Base-by-base conservation (phyloP, 139 green algal genomes). In the Chlamydomonas applanata region DNA sequence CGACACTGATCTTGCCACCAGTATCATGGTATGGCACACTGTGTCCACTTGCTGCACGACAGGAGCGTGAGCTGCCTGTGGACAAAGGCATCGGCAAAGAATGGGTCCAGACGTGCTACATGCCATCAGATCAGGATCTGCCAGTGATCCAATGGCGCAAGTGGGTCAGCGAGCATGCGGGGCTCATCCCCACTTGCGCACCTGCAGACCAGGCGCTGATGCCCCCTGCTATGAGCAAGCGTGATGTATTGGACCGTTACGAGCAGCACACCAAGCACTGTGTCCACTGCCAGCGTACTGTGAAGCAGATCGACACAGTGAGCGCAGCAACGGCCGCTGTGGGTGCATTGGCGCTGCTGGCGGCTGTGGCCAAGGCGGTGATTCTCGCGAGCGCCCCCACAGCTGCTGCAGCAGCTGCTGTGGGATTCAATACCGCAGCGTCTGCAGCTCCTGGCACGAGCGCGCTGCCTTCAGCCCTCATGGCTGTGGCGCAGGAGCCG, bases 241-340 rank as follows among this genome's bases (percentile, higher is more conserved):
- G 16, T 5, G n/a, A 70, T 49, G 69, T 49, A 35, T 45, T 76
- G 11, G 67, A 80, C 22, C 75, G 75, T 32, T 75, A 72, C 57
- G 32, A 25, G 0, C 75, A 80, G 52, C 75, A 80, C 67, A 81
- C 76, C 13, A 36, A 53, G 62, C 34, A 77, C 69, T 77, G 69
- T 52, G 46, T n/a, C 1, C 49, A 73, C 35, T 81, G 76, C 69
- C 46, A 59, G 9, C 27, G 57, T 46, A 69, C 66, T 0, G 20
- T 80, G 40, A 34, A 44, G 9, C 59, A 69, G 52, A 54, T 66
- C 16, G 74, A 80, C 33, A 0, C 30, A 29, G 66, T 66, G 1
- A 57, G 35, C 1, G 53, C 1, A 4, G 34, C 56, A 17, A 34
- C 53, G 2, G 49, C 63, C 2, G 73, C 35, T 0, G 16, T 1